Evolutionary conservation across 805 yeast species (phyloP).

Genomic region (Metschnikowia chrysomelidarum): DNA sequence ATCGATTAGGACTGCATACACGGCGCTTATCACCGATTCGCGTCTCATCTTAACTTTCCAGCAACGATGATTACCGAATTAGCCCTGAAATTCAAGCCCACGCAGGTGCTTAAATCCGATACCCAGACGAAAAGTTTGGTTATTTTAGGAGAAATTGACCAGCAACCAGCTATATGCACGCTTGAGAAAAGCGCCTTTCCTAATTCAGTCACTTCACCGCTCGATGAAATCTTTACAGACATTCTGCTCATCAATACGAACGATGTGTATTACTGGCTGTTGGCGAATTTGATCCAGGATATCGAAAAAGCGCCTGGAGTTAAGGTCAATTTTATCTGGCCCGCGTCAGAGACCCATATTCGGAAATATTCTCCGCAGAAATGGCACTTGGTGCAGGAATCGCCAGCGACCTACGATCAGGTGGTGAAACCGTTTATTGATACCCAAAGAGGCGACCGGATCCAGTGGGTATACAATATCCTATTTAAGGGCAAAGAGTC

Average conservation of each 20-base stretch:
- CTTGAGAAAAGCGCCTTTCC: conserved; percentile 70
- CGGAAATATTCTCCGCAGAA: conserved; percentile 65
- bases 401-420: conserved; percentile 67
- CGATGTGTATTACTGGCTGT: conserved; percentile 85
- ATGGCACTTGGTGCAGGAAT: conserved; percentile 67
- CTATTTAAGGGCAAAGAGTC: conserved; percentile 79
- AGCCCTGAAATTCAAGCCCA: conserved; percentile 8
- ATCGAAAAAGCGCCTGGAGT: conserved; percentile 53
- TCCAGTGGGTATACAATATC: conserved; percentile 90
- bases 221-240: conserved; percentile 13
- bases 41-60: no score
- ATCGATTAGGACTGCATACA: no score
- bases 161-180: conserved; percentile 61
- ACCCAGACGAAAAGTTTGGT: conserved; percentile 67
- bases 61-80: conserved; percentile 5
- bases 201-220: conserved; percentile 16
- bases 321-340: conserved; percentile 76
- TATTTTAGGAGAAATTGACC: conserved; percentile 64
- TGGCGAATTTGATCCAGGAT: conserved; percentile 48
- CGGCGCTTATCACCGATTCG: no score
- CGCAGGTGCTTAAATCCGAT: conserved; percentile 51
- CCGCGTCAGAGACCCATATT: conserved; percentile 86
- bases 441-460: conserved; percentile 70
- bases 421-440: conserved; percentile 74
- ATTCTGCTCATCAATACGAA: conserved; percentile 54